Base-by-base conservation (phyloP, 2,329 filamentous ascomycete genomes). In the Chaetomium sp. region DNA sequence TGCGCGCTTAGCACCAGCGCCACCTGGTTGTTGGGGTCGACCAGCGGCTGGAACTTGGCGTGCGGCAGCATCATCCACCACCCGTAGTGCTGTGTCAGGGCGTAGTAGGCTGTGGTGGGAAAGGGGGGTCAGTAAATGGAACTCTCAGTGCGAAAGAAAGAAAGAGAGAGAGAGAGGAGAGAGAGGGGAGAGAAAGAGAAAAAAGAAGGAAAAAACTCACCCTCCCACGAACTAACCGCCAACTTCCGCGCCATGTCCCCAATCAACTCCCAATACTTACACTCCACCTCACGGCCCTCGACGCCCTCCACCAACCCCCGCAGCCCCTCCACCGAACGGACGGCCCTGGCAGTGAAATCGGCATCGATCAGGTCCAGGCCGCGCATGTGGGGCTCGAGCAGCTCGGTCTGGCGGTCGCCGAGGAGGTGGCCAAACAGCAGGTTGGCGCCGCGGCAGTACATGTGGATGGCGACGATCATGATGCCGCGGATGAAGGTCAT, bases 31-130 rank as follows among this genome's bases (percentile, higher is more conserved):
- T 70, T 68, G 31, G 79, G 74, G 71, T 84, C 79, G 67, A 85
- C 78, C 60, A 86, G 73, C 57, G 76, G 75, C 67, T 82, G 79
- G 72, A 86, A 86, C 56, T 79, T 75, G 42, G 78, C 76, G 68
- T 86, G 83, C 9, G 83, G 80, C 8, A 86, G 77, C 72, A 83
- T 78, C 78, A 85, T 85, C 83, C 83, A 86, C 84, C 83, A 86
- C 4, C 72, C 77, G 71, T 84, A 85, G 69, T 84, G 82, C 61
- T 77, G 74, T 50, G 77, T 77, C 60, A 85, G 78, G n/a, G 79
- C 75, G 66, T 80, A 76, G 70, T 85, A 85, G 19, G 83, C 83
- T 83, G 47, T 57, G 4, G 5, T 6, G 35, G 38, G 6, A 7
- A 16, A 19, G 4, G 35, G 35, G 1, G 13, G 38, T 42, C 16